phyloP scores from a whole-genome alignment of 2,329 filamentous ascomycete species.

The Aspergillus tubingensis region DNA sequence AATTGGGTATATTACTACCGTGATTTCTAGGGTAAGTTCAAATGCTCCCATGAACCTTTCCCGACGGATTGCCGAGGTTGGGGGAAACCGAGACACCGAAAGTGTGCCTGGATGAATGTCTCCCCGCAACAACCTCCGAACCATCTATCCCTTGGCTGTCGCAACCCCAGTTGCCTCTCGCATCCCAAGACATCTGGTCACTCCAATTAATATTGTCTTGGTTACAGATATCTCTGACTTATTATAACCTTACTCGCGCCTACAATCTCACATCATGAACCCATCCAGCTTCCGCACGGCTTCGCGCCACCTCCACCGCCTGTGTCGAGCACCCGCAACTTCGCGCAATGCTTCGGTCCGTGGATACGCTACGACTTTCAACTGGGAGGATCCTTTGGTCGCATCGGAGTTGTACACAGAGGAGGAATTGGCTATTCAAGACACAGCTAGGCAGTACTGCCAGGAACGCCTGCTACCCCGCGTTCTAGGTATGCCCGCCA shows the following conservation, averaged over 20 bases:
- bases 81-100: not conserved
- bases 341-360: constrained; percentile 15
- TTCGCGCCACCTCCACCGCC: constrained; percentile 31
- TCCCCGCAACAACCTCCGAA: constrained; percentile 1
- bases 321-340: constrained; percentile 21
- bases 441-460: constrained; percentile 91
- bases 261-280: constrained; percentile 30
- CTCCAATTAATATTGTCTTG: constrained; percentile 5
- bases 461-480: constrained; percentile 85
- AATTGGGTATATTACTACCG: not conserved
- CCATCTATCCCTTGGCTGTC: not conserved
- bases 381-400: constrained; percentile 88
- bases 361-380: constrained; percentile 58
- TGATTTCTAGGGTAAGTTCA: not conserved
- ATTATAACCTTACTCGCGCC: constrained; percentile 1
- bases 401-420: constrained; percentile 77
- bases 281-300: constrained; percentile 35
- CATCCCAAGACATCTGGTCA: not conserved
- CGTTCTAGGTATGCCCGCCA: constrained; percentile 68
- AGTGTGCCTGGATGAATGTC: not conserved
- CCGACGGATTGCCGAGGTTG: constrained; percentile 4
- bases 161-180: not conserved
- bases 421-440: constrained; percentile 85
- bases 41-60: not conserved
- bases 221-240: constrained; percentile 19